Evolutionary conservation across 495 filamentous ascomycete species (phyloP).

Genomic region (Aspergillus asperescens): DNA sequence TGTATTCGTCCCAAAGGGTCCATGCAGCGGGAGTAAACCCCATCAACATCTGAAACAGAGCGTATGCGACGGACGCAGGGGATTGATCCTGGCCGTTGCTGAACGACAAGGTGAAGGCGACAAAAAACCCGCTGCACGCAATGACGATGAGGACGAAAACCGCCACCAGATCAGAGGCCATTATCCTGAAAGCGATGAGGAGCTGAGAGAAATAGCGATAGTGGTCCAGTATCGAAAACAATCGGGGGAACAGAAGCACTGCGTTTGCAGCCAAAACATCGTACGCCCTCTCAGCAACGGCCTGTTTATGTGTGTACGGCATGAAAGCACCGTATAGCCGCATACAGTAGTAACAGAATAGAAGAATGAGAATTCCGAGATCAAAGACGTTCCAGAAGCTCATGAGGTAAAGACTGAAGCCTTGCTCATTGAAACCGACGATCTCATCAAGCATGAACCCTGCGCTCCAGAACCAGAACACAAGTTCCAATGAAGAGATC

Average conservation of each 20-base stretch:
- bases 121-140: constrained; percentile 87
- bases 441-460: constrained; percentile 97
- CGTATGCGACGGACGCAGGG: constrained; percentile 64
- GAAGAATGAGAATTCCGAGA: constrained; percentile 76
- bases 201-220: constrained; percentile 93
- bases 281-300: constrained; percentile 73
- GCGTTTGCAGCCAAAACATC: constrained; percentile 87
- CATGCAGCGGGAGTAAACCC: constrained; percentile 76
- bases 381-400: constrained; percentile 97
- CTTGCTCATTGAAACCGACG: constrained; percentile 87
- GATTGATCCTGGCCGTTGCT: constrained; percentile 54
- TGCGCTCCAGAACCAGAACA: constrained; percentile 96
- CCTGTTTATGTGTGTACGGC: constrained; percentile 56
- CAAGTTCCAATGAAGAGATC: constrained; percentile 74
- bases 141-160: constrained; percentile 78
- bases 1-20: constrained; percentile 70
- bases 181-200: constrained; percentile 85
- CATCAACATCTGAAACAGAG: constrained; percentile 89
- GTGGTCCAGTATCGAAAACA: constrained; percentile 89
- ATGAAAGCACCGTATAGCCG: constrained; percentile 79
- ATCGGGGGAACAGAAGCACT: constrained; percentile 79
- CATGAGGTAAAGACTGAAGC: constrained; percentile 91
- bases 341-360: constrained; percentile 83
- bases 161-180: constrained; percentile 82
- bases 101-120: constrained; percentile 82